Base-by-base conservation (phyloP, 2,329 filamentous ascomycete genomes). In the Chaetomium sp. region DNA sequence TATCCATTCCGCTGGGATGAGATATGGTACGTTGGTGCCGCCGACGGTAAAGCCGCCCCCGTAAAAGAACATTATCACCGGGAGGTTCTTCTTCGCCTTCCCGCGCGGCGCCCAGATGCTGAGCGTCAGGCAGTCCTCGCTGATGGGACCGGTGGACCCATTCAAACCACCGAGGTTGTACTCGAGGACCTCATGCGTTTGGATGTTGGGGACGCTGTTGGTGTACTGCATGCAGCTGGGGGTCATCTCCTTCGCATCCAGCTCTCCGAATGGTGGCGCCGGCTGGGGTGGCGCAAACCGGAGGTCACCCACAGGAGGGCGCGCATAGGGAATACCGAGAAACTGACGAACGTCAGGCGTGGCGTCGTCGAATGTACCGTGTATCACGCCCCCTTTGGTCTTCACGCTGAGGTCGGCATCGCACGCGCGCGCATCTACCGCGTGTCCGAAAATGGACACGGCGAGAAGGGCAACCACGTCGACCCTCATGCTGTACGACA, bases 321-420 rank as follows among this genome's bases (percentile, higher is more conserved):
- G 51, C 1, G 72, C 73, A 58, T 70, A 75, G 7, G 74, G 74
- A 45, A 75, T 74, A 0, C 72, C 72, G 23, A 75, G 69, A 57
- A 73, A 75, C 59, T 72, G 70, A 23, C 67, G 67, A 3, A 74
- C 72, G 29, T 51, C 55, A 9, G 70, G 65, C 0, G 65, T 65
- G 1, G 55, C 21, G 4, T 23, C 9, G 57, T 67, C 64, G n/a
- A 67, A 33, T 2, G n/a, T 64, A 42, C 71, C 71, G 29, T 68
- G 60, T 38, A 72, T 45, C 4, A 33, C 27, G 23, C 69, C 69
- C 1, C 49, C 29, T 3, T 29, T 10, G 3, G 61, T 64, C 27
- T 35, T 9, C 10, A 70, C 65, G 1, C 62, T 57, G 25, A 64
- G 66, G 13, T 57, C 35, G 19, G 13, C 35, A 31, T 57, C 19